Conservation (phyloP, 2,329 filamentous ascomycete species). For the Pyrenophora seminiperda region DNA sequence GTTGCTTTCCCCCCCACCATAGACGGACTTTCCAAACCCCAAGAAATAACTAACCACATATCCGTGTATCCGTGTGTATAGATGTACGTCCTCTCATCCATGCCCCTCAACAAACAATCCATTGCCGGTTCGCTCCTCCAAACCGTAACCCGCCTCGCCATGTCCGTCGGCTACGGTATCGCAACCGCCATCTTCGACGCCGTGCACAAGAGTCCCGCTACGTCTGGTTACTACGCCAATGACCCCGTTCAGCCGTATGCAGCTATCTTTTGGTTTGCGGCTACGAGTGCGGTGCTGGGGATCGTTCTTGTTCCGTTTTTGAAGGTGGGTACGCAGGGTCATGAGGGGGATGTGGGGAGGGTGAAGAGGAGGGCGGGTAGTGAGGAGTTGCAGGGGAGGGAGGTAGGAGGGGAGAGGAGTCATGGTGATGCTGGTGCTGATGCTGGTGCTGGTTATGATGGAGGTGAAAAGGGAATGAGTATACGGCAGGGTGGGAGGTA, state of each 20-base stretch:
- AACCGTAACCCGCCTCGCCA: constrained; percentile 65
- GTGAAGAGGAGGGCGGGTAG: constrained; percentile 13
- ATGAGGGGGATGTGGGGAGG: constrained; percentile 38
- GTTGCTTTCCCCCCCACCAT: constrained; percentile 25
- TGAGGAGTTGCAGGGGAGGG: not conserved
- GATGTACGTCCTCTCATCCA: constrained; percentile 72
- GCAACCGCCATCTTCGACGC: constrained; percentile 65
- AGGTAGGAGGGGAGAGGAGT: constrained; percentile 4
- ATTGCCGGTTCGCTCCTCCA: constrained; percentile 72
- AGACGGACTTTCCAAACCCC: no score
- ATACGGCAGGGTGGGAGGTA: no score
- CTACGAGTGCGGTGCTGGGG: constrained; percentile 52
- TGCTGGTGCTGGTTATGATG: not conserved
- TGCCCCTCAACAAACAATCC: constrained; percentile 66
- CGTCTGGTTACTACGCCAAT: constrained; percentile 49
- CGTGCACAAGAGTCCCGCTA: constrained; percentile 36
- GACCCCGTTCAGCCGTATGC: constrained; percentile 58
- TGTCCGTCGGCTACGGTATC: constrained; percentile 65
- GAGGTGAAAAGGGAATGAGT: not conserved
- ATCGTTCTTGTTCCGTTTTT: constrained; percentile 59
- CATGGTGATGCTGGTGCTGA: no score
- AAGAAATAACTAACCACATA: no score
- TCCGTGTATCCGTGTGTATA: no score
- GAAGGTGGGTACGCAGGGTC: constrained; percentile 60
- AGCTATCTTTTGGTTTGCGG: constrained; percentile 58